phyloP scores from a whole-genome alignment of 2,329 filamentous ascomycete genomes.

The Ceratocystis eucalypticola region DNA sequence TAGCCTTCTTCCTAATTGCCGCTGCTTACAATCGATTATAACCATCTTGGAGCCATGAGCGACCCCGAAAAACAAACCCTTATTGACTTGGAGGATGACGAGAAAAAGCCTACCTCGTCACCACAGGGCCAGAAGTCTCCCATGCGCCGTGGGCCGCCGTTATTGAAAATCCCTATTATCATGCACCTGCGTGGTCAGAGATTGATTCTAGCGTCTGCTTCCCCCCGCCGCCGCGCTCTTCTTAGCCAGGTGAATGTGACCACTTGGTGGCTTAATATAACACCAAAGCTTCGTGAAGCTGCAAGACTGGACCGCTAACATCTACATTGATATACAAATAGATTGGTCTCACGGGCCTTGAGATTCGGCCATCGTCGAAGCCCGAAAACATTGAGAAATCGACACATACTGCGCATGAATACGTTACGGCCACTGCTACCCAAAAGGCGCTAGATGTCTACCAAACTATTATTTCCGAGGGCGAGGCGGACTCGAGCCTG shows the following conservation, averaged over 20 bases:
- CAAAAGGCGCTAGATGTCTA: slow-evolving; percentile 71
- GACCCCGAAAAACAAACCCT: slow-evolving; percentile 19
- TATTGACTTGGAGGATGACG: slow-evolving; percentile 14
- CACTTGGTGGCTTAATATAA: not conserved
- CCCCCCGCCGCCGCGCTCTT: slow-evolving; percentile 70
- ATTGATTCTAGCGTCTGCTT: slow-evolving; percentile 80
- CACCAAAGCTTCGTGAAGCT: not conserved
- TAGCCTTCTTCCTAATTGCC: not conserved
- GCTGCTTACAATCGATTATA: not conserved
- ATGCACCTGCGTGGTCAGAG: slow-evolving; percentile 62
- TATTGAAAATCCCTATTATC: slow-evolving; percentile 69
- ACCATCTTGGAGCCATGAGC: slow-evolving; percentile 7
- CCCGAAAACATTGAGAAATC: slow-evolving; percentile 76
- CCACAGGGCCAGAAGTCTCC: slow-evolving; percentile 21
- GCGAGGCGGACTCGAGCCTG: slow-evolving; percentile 28
- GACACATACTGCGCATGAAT: slow-evolving; percentile 66
- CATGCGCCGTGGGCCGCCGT: slow-evolving; percentile 41
- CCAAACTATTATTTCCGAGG: slow-evolving; percentile 31
- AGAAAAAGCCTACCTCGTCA: not conserved
- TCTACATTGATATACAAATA: slow-evolving; percentile 26
- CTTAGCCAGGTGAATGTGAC: slow-evolving; percentile 47
- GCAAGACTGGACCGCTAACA: not conserved
- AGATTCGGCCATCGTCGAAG: slow-evolving; percentile 69
- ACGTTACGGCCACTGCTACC: slow-evolving; percentile 75
- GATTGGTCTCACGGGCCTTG: slow-evolving; percentile 68